Base-by-base conservation (phyloP, 2,329 filamentous ascomycete species). In the Fusarium liriodendri region DNA sequence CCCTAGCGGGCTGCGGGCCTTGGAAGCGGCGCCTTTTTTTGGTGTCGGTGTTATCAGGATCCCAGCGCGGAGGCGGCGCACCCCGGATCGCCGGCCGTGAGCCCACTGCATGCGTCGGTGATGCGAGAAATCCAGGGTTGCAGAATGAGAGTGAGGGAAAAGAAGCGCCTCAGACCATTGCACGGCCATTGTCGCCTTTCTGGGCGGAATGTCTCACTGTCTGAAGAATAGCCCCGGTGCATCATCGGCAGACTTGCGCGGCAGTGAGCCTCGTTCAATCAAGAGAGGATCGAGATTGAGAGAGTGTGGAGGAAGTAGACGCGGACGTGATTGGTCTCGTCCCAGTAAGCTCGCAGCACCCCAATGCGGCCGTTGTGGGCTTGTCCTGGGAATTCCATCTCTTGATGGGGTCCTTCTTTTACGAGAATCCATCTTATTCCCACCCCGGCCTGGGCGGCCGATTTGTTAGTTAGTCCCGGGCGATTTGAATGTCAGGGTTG, bases 21-120 rank as follows among this genome's bases (percentile, higher is more conserved):
- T 67, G 57, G 35, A 57, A 65, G 69, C 58, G 52, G 62, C 60
- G 60, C 42, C 58, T 66, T 65, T 66, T 60, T 64, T 25, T 63
- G 61, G 69, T 67, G 50, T 55, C 38, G 47, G 69, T 71, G 60
- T 59, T 72, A 70, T 71, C 72, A 72, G 63, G 67, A 71, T 71
- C 64, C 64, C 69, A 68, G 67, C 47, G 67, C 62, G 55, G 64
- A 71, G 67, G 67, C 64, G 72, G 68, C 66, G 68, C 65, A 75
- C 76, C 75, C 76, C 76, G 74, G 76, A 78, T 78, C 76, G 70
- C 61, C 76, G 52, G 55, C 71, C 66, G 66, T 47, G 62, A 72
- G 57, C 59, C 70, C 59, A 66, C 68, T 77, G 76, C 75, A 78
- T 74, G 70, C 62, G 65, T 67, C 58, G 45, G 50, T 65, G 66